Conservation (phyloP, 805 yeast species). For the Hanseniaspora nectarophila region DNA sequence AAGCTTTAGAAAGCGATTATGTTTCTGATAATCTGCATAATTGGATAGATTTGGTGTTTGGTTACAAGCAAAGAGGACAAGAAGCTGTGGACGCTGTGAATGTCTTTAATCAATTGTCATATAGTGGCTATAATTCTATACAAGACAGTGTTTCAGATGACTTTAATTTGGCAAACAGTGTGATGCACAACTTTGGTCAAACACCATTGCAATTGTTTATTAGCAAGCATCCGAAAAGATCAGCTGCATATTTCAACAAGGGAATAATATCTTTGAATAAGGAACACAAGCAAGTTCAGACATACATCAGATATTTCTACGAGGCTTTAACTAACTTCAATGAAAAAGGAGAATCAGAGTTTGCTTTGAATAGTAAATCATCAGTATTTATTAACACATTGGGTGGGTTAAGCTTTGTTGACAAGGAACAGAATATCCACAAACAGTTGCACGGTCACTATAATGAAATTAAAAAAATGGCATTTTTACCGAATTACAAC, state of each 20-base stretch:
- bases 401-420: neutral
- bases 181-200: slow-evolving; percentile 85
- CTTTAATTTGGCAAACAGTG: slow-evolving; percentile 63
- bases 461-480: slow-evolving; percentile 35
- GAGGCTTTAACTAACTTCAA: neutral
- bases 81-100: slow-evolving; percentile 56
- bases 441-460: slow-evolving; percentile 38
- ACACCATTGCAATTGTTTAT: slow-evolving; percentile 66
- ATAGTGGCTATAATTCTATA: slow-evolving; percentile 70
- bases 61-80: slow-evolving; percentile 62
- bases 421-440: neutral
- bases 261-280: neutral
- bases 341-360: neutral
- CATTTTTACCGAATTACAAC: slow-evolving; percentile 42
- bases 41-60: slow-evolving; percentile 83
- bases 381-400: neutral
- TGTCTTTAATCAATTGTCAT: slow-evolving; percentile 74
- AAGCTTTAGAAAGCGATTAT: slow-evolving; percentile 71
- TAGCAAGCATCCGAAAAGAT: slow-evolving; percentile 49
- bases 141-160: slow-evolving; percentile 61
- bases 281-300: slow-evolving; percentile 17
- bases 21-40: slow-evolving; percentile 64
- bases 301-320: too few species aligned
- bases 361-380: neutral
- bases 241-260: neutral